Evolutionary conservation across 2,329 filamentous ascomycete species (phyloP).

Genomic region (Aspergillus eucalypticola): DNA sequence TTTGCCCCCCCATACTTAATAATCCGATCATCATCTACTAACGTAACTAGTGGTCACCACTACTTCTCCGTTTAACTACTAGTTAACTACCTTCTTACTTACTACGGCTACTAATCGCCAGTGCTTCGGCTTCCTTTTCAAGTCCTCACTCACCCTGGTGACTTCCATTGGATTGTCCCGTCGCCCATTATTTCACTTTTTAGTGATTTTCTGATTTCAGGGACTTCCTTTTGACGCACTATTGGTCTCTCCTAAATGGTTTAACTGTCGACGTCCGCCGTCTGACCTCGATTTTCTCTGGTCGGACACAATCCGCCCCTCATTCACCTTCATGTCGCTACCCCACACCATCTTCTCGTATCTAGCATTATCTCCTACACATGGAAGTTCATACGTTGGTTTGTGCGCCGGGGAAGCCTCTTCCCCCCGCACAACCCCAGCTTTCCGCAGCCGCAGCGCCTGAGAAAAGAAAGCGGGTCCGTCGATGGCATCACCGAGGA

Average conservation of each 20-base stretch:
- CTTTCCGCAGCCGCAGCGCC: conserved; percentile 15
- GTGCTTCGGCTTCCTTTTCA: not conserved
- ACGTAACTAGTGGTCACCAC: not conserved
- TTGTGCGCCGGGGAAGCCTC: conserved; percentile 19
- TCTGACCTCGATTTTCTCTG: conserved; percentile 1
- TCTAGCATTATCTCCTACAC: conserved; percentile 19
- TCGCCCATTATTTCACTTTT: not conserved
- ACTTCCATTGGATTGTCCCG: not conserved
- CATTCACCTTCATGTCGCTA: conserved; percentile 29
- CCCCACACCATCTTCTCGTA: conserved; percentile 9
- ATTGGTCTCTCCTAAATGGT: not conserved
- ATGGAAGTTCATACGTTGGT: conserved; percentile 33
- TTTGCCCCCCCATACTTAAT: conserved; percentile 5
- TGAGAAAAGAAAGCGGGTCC: conserved; percentile 35
- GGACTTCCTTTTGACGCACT: not conserved
- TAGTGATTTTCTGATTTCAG: not conserved
- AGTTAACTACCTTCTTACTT: not conserved
- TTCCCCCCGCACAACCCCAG: conserved; percentile 17
- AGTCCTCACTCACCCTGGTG: not conserved
- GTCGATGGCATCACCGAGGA: conserved; percentile 44
- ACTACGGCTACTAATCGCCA: not conserved
- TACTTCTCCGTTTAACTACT: not conserved
- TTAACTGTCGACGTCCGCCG: not conserved
- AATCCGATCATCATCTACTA: conserved; percentile 1
- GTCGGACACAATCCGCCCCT: conserved; percentile 2